Evolutionary conservation across 345 rosid genomes (phyloP), one percentile per base, ranked within the genome.

Genomic region (Cardamine resedifolia): DNA sequence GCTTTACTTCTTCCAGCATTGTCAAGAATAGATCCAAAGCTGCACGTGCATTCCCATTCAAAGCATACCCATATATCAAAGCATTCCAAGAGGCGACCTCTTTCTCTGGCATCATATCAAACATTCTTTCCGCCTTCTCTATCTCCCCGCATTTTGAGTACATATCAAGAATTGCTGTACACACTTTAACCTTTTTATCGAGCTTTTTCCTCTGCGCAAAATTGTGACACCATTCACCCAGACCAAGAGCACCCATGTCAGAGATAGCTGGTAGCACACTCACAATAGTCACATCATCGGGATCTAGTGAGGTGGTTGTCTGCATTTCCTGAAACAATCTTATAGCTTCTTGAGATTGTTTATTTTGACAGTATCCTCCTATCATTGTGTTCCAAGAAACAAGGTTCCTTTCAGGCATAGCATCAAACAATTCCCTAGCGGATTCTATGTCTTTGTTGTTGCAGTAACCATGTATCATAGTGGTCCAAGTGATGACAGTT

Each of bases 321-420:
- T 87, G 89, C 93, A 91, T 72, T 70, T 86, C 72, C 4, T 73
- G 82, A 82, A 91, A 91, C 81, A 87, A 73, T 27, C 63, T 77
- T 76, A 89, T 66, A 10, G 92, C 94, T 77, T 89, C 89, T 23
- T 79, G 89, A 56, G 90, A 86, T 39, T 82, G 82, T 34, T 86
- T 89, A 53, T 89, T 87, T 58, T 81, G 87, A 83, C 79, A 84
- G 71, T 83, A 86, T 10, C 97, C 96, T 12, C 88, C 78, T 45
- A 91, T 89, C 87, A 91, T 86, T 10, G 82, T 86, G 52, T 91
- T 91, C 97, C 94, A 91, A 53, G 97, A 87, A 51, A 80, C 65
- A 15, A 86, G 16, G 77, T 86, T 91, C 77, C 77, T 91, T 43
- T 75, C 83, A 0, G 91, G 91, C 96, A 89, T 91, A 27, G 79